Base-by-base conservation (phyloP, 345 rosid genomes). In the Erodium maritimum region DNA sequence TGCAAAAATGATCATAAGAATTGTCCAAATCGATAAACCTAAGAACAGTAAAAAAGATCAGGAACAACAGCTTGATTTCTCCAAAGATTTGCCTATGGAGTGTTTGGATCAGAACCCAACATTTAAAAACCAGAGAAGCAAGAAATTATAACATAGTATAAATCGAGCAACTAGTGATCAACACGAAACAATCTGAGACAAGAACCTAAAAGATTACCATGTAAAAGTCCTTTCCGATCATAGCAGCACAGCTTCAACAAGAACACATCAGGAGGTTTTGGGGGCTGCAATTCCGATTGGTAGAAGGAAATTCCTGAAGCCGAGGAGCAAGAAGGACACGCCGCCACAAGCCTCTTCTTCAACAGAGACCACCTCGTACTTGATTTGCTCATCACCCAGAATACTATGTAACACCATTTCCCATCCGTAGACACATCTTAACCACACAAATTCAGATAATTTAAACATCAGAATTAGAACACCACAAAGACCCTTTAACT, bases 351-450 rank as follows among this genome's bases (percentile, higher is more conserved):
- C 67, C 96, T 91, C 79, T 71, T 80, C 86, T 89, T 86, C 81
- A 93, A 70, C 29, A 93, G 67, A 69, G 65, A 54, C 99, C 99
- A 91, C 73, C 94, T 85, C 37, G 90, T 79, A 18, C 68, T 64
- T 25, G 83, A 70, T 23, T 76, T 76, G n/a, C 94, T 88, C 25
- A 72, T 69, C 65, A 91, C 99, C 96, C 95, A 91, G 59, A 91
- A 83, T 64, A 91, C 85, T 73, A 91, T 17, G 76, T 77, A 91
- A 64, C 99, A 91, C 99, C 99, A 91, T 73, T 80, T 91, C 18
- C 99, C 99, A 60, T 91, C 99, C 52, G 99, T 91, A 0, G 94
- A 79, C 23, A 88, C 65, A 83, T 91, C 99, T 91, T 69, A 81
- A 75, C 55, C 65, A 62, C 62, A 71, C n/a, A 23, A 67, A 68